These are phyloP conservation scores for Scedosporium aurantiacum DNA, from an alignment of 2,329 filamentous ascomycete species.

Conservation along the genomic window DNA sequence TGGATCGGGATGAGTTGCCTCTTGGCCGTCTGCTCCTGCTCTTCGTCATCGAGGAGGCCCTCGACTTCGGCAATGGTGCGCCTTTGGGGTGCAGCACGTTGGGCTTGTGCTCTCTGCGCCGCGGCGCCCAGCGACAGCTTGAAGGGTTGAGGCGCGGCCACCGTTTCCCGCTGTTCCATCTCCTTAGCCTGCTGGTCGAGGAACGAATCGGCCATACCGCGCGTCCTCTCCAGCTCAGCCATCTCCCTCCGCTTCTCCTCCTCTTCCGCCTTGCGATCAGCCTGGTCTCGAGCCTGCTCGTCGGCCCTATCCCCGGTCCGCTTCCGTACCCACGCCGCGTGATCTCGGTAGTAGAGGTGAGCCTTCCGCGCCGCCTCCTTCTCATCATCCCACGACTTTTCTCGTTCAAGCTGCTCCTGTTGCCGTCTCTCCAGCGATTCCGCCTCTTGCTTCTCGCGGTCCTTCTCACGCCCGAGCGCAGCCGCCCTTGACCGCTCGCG, in stretches of 20 bases:
- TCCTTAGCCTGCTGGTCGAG: conserved; percentile 74
- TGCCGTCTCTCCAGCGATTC: conserved; percentile 54
- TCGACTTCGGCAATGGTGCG: conserved; percentile 90
- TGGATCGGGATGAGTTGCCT: conserved; percentile 73
- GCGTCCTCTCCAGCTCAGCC: conserved; percentile 65
- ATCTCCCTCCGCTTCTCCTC: conserved; percentile 60
- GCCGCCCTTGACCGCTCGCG: conserved; percentile 74
- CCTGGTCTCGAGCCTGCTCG: conserved; percentile 69
- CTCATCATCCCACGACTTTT: conserved; percentile 79
- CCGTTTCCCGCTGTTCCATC: conserved; percentile 40
- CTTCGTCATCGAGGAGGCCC: conserved; percentile 88
- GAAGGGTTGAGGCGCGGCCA: conserved; percentile 61
- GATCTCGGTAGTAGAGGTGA: conserved; percentile 80
- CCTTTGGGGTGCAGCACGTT: conserved; percentile 45
- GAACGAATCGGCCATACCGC: conserved; percentile 83
- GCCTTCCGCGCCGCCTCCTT: conserved; percentile 61
- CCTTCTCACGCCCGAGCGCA: conserved; percentile 74
- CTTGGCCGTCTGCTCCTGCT: conserved; percentile 61
- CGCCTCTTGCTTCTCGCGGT: conserved; percentile 66
- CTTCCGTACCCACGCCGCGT: conserved; percentile 73
- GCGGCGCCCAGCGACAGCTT: conserved; percentile 88
- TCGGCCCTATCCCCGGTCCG: conserved; percentile 61
- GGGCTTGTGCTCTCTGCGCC: conserved; percentile 58
- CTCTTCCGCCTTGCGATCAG: conserved; percentile 68
- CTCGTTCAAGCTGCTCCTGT: conserved; percentile 54